A percentile compares a stretch with the other conserved stretches of the same genome.
These are phyloP conservation scores for Fusarium sp. DNA, from an alignment of 2,329 filamentous ascomycete species.

Conservation along the genomic window DNA sequence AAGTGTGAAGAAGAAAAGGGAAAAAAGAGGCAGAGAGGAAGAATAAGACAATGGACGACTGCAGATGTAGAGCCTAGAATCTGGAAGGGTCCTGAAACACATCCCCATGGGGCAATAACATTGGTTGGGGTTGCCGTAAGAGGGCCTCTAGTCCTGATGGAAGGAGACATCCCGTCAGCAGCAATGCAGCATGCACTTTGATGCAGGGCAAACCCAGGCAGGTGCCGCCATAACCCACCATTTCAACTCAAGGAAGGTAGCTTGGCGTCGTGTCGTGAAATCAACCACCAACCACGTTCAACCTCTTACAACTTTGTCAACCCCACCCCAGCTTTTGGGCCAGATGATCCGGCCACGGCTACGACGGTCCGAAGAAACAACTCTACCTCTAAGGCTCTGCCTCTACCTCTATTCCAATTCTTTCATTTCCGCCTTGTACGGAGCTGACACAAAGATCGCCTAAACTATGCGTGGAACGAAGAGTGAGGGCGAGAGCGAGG, in stretches of 20 bases:
- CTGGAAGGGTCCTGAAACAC: constrained; percentile 23
- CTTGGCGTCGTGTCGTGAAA: constrained; percentile 14
- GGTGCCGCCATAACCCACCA: constrained; percentile 36
- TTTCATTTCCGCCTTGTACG: constrained; percentile 17
- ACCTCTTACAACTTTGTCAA: constrained; percentile 33
- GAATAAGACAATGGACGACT: neutral
- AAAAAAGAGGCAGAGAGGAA: constrained; percentile 17
- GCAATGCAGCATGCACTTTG: constrained; percentile 24
- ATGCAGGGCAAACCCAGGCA: constrained; percentile 21
- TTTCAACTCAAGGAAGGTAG: constrained; percentile 37
- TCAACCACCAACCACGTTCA: constrained; percentile 22
- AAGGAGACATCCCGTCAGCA: constrained; percentile 24
- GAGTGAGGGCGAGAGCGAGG: constrained; percentile 17
- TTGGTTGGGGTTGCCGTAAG: constrained; percentile 28
- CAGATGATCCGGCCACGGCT: constrained; percentile 59
- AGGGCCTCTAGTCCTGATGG: constrained; percentile 10
- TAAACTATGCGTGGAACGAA: constrained; percentile 37
- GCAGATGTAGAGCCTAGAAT: constrained; percentile 12
- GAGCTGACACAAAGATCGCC: constrained; percentile 34
- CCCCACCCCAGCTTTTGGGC: constrained; percentile 40
- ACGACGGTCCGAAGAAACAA: constrained; percentile 62
- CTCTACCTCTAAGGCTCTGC: constrained; percentile 21
- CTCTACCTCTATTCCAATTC: constrained; percentile 2
- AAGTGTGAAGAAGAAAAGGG: constrained; percentile 17
- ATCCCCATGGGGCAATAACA: constrained; percentile 31